Percentiles rank a stretch among this genome's conserved stretches.
phyloP scores from a whole-genome alignment of 1,139 yeast genomes.

The Candida neerlandica region DNA sequence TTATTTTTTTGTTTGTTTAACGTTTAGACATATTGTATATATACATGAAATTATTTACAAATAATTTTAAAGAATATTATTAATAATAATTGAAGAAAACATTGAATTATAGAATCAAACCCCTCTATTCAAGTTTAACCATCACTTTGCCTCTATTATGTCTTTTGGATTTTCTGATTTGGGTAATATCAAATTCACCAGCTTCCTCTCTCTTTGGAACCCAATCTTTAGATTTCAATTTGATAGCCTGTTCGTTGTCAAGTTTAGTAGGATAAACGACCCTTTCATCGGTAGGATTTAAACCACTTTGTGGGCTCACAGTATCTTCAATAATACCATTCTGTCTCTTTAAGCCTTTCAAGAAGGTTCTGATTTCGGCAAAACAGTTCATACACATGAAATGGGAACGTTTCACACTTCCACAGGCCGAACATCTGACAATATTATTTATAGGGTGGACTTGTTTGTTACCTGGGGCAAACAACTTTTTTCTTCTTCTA shows the following conservation, averaged over 20 bases:
- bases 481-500: conserved; percentile 80
- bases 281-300: conserved; percentile 63
- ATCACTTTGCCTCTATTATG: conserved; percentile 24
- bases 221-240: conserved; percentile 61
- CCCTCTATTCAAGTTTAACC: conserved; percentile 9
- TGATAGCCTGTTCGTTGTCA: conserved; percentile 45
- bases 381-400: conserved; percentile 93
- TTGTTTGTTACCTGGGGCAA: conserved; percentile 83
- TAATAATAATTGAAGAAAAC: neutral
- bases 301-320: conserved; percentile 44
- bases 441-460: conserved; percentile 73
- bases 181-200: conserved; percentile 24
- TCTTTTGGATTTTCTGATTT: conserved; percentile 12
- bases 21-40: conserved; percentile 5
- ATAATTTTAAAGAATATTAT: neutral
- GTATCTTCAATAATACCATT: conserved; percentile 22
- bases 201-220: conserved; percentile 54
- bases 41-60: conserved; percentile 6
- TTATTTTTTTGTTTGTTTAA: neutral
- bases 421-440: conserved; percentile 94
- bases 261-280: conserved; percentile 76
- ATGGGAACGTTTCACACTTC: conserved; percentile 86
- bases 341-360: conserved; percentile 57
- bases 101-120: neutral
- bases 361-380: conserved; percentile 71